A percentile compares a stretch with the other conserved stretches of the same genome.
These are phyloP conservation scores for Crucihimalaya himalaica DNA, from an alignment of 345 rosid genomes.

Conservation along the genomic window DNA sequence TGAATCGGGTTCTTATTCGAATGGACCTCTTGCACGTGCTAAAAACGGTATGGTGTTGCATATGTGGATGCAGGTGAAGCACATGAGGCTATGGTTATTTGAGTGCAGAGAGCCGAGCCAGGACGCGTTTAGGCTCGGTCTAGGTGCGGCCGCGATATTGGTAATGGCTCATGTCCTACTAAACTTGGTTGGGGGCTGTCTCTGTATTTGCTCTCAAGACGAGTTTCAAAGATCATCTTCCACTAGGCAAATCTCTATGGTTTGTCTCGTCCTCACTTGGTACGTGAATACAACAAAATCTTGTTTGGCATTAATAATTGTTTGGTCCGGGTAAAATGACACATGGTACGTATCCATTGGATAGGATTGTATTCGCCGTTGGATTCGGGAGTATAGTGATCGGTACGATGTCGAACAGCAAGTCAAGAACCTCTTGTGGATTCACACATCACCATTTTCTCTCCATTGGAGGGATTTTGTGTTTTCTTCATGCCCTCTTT, in stretches of 20 bases:
- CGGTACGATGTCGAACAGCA: slow-evolving; percentile 74
- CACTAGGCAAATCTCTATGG: slow-evolving; percentile 66
- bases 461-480: slow-evolving; percentile 83
- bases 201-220: slow-evolving; percentile 81
- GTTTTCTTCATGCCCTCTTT: slow-evolving; percentile 86
- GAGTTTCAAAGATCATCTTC: slow-evolving; percentile 73
- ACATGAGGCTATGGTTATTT: slow-evolving; percentile 78
- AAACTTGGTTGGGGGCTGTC: slow-evolving; percentile 79
- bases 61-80: slow-evolving; percentile 59
- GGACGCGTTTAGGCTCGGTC: slow-evolving; percentile 75
- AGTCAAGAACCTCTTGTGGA: slow-evolving; percentile 82
- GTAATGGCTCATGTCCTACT: slow-evolving; percentile 66
- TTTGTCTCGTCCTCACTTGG: slow-evolving; percentile 81
- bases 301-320: neutral
- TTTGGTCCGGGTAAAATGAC: neutral
- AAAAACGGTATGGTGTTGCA: neutral
- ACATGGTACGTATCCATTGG: slow-evolving; percentile 20
- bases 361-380: slow-evolving; percentile 73
- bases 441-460: slow-evolving; percentile 84
- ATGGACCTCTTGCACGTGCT: neutral
- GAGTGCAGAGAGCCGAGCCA: slow-evolving; percentile 91
- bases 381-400: slow-evolving; percentile 76
- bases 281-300: slow-evolving; percentile 31
- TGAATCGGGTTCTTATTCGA: neutral
- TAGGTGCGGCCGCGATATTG: slow-evolving; percentile 73